Base-by-base conservation (phyloP, 2,329 filamentous ascomycete genomes). In the Fusarium praegraminearum region DNA sequence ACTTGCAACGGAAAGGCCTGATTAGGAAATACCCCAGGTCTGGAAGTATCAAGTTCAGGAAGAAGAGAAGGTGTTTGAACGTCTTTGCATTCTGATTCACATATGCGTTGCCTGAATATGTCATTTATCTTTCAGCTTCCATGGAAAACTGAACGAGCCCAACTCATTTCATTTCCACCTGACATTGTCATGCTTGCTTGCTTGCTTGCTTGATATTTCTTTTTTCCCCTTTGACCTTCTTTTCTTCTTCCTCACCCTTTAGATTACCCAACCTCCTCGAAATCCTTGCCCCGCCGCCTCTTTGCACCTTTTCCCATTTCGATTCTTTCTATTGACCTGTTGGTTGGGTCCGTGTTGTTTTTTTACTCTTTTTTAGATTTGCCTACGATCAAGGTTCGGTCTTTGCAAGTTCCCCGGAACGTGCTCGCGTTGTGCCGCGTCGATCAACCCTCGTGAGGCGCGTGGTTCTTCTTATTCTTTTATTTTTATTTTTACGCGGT, bases 141-240 rank as follows among this genome's bases (percentile, higher is more conserved):
- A 52, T 16, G 43, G 52, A 30, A 30, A 30, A 22, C 20, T 22
- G 55, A 69, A 70, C 32, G 66, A 63, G 40, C 45, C 57, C 30
- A 57, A 26, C 63, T 70, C 67, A 70, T 70, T 70, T 71, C 58
- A 70, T 70, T 70, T 71, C 63, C 67, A 65, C 67, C 67, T 62
- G 63, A 65, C 55, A 30, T 54, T 45, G 16, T 40, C 62, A 50
- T 44, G 49, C 50, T 47, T 46, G 49, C 28, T 11, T 30, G 28
- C 56, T 51, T 56, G 35, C 28, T 11, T 30, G 28, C 56, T 51
- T 56, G 35, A 49, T 54, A 45, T 69, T 73, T 63, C 24, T 54
- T 68, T 65, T 65, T 66, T 49, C 15, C 52, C 13, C 33, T 41
- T 41, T 52, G 44, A 44, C 26, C 35, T 41, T 55, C 22, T 49